Base-by-base conservation (phyloP, 2,329 filamentous ascomycete genomes). In the Coniochaeta sp. region DNA sequence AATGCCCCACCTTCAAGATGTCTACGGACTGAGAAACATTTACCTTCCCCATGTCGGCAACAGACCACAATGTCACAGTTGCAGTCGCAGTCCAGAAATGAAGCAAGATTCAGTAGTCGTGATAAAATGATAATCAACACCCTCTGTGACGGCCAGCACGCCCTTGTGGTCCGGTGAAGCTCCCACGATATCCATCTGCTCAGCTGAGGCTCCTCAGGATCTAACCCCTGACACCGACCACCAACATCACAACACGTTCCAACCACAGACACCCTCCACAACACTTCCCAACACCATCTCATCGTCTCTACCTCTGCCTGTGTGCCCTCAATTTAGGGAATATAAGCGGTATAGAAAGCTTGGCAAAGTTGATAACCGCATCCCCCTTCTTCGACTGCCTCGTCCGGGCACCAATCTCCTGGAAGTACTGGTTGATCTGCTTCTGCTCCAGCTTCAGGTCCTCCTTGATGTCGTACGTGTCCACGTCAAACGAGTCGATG, bases 371-470 rank as follows among this genome's bases (percentile, higher is more conserved):
- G 27, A 68, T 60, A 52, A 67, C 67, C 53, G 70, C 77, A 55
- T 83, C 82, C 52, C 81, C 81, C 28, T 78, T 79, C 57, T 83
- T 76, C 53, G 79, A 75, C 57, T 75, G 71, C 65, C 77, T 81
- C 27, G 89, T 75, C 59, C 76, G 81, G 27, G 85, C 88, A 20
- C 89, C 89, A 57, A 94, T 83, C 66, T 92, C 89, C 47, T 74
- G 70, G 66, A 88, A 91, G 66, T 90, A 91, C 62, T 83, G 78
- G 50, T 74, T 78, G 61, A 92, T 83, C 63, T 82, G 74, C 68
- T 81, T 86, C 66, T 85, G 81, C 58, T 91, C 86, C 52, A 91
- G 61, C 62, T 80, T 79, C 54, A 94, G 68, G 63, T 94, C 89
- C 55, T 87, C 81, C 50, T 82, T 79, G 57, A 95, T 69, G 57